Base-by-base conservation (phyloP, 73 alveolate genomes). In the Stentor coeruleus region DNA sequence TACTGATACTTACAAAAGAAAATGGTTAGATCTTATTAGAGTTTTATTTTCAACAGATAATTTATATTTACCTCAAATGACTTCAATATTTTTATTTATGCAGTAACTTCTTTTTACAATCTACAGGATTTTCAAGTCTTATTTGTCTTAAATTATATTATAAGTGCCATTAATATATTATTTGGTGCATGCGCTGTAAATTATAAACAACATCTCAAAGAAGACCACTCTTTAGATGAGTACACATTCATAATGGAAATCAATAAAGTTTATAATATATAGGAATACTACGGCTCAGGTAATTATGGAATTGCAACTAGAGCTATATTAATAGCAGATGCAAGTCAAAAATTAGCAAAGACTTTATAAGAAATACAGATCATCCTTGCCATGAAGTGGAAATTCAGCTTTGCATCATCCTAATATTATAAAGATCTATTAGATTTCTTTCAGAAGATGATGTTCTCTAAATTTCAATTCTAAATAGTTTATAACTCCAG, bases 351-450 rank as follows among this genome's bases (percentile, higher is more conserved):
- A n/a, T 60, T 11, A 28, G 55, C 28, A 60, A 60, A 60, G 37
- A n/a, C 20, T 28, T 28, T 35, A 60, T 60, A 6, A 6, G 41
- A 11, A 60, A 60, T 26, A 60, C 41, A 60, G 80, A 60, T 26
- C 80, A 28, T 35, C 37, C 28, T 11, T 15, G 41, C 14, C 74
- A 6, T 15, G 94, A 88, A 42, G 40, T 88, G 40, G 87, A 77
- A 36, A 86, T 15, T 76, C 77, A n/a, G 80, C 60, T 1, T 37
- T 81, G 2, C 88, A 86, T 72, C 89, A 82, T 39, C 92, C 92
- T 2, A 82, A 86, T 74, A 83, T 86, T 59, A 76, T 86, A 3
- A 82, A 86, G 74, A 77, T 76, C 42, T 73, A 35, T 20, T 88
- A 83, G 41, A 76, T 38, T n/a, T 86, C 77, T 15, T n/a, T 81